phyloP scores from a whole-genome alignment of 805 yeast species.

The Pichia deserticola region DNA sequence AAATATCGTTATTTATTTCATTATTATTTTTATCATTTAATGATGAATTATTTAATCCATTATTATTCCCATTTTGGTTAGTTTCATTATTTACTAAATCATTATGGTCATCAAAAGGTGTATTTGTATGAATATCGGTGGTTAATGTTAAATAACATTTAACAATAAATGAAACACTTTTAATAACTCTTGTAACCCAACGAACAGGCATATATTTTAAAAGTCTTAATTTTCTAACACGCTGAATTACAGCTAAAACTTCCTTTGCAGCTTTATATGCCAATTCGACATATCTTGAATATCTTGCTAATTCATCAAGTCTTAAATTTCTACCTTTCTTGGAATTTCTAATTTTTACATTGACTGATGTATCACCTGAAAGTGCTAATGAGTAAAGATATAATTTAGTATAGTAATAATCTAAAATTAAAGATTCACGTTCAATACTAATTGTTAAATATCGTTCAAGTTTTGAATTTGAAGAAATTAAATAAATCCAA shows the following conservation, averaged over 20 bases:
- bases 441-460: constrained; percentile 43
- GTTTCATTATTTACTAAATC: neutral
- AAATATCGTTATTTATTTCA: neutral
- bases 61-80: too few relatives aligned
- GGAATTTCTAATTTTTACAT: constrained; percentile 24
- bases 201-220: constrained; percentile 82
- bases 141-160: constrained; percentile 72
- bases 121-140: constrained; percentile 12
- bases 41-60: neutral
- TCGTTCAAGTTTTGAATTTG: constrained; percentile 29
- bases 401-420: constrained; percentile 75
- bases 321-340: constrained; percentile 33
- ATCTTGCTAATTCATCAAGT: constrained; percentile 61
- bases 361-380: constrained; percentile 36
- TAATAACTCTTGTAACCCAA: constrained; percentile 80
- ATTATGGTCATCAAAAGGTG: constrained; percentile 4
- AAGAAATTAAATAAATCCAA: constrained; percentile 19
- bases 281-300: constrained; percentile 69
- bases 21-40: neutral
- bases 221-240: constrained; percentile 58
- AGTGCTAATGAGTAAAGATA: constrained; percentile 82
- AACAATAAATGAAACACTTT: constrained; percentile 85
- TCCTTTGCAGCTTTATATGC: constrained; percentile 84
- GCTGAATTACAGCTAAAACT: constrained; percentile 58
- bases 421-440: constrained; percentile 68